Evolutionary conservation across 768 basidiomycete genomes (phyloP).

Genomic region (Mycena albidolilacea): DNA sequence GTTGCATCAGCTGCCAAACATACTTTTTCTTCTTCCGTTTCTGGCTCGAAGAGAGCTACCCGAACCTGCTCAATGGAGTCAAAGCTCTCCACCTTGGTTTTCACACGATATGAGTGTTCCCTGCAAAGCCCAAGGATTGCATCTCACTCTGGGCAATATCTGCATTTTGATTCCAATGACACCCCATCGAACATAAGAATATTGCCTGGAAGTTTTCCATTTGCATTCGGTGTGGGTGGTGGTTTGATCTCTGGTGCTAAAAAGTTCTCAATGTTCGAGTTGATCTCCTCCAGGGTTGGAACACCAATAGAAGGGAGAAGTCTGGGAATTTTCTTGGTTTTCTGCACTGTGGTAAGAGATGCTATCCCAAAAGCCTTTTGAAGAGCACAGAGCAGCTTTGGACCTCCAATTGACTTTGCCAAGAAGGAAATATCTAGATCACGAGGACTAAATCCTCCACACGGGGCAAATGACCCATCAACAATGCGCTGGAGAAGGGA

Average conservation of each 20-base stretch:
- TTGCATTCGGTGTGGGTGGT: not conserved
- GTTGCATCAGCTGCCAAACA: slow-evolving; percentile 48
- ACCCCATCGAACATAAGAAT: slow-evolving; percentile 47
- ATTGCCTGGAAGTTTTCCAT: slow-evolving; percentile 32
- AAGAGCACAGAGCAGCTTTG: slow-evolving; percentile 45
- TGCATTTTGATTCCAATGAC: slow-evolving; percentile 42
- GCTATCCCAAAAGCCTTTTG: slow-evolving; percentile 42
- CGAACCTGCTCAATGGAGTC: slow-evolving; percentile 31
- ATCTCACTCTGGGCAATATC: slow-evolving; percentile 31
- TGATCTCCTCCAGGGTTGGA: slow-evolving; percentile 37
- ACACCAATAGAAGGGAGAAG: slow-evolving; percentile 28
- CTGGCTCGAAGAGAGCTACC: slow-evolving; percentile 17
- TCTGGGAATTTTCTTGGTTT: slow-evolving; percentile 35
- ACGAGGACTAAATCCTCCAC: slow-evolving; percentile 33
- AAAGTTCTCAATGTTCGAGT: slow-evolving; percentile 34
- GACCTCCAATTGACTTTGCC: slow-evolving; percentile 45
- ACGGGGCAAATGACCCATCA: not conserved
- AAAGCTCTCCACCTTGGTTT: not conserved
- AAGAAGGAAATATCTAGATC: slow-evolving; percentile 49
- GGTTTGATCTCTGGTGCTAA: slow-evolving; percentile 31
- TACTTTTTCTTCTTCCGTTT: slow-evolving; percentile 2
- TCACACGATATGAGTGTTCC: too few species aligned
- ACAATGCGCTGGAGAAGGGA: not conserved
- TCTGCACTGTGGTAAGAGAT: slow-evolving; percentile 39
- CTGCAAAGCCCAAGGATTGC: too few species aligned